Base-by-base conservation (phyloP, 108 stramenopile species). In the Cyclotella cryptica region DNA sequence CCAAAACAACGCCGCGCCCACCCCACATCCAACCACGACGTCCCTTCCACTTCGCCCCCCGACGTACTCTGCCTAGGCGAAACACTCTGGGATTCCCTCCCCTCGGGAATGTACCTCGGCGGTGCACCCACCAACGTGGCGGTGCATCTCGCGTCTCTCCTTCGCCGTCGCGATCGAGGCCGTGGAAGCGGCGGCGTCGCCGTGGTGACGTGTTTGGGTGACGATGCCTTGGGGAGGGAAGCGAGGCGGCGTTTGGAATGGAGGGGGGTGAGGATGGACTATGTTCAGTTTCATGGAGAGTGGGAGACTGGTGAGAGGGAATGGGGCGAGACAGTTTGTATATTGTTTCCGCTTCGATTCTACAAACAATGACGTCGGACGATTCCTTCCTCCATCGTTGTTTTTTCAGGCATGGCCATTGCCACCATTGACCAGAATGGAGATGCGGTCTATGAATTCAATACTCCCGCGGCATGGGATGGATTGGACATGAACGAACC, bases 41-140 rank as follows among this genome's bases (percentile, higher is more conserved):
- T 39, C 12, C 35, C 29, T 30, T 1, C 30, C 2, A 29, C 13
- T 35, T 59, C 75, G 41, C 75, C 69, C 9, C 78, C 78, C 26
- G 47, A 44, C 19, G 78, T 84, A 10, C 42, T 84, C 5, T 76
- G 79, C 57, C 41, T 84, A 21, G 84, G 84, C 21, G 84, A 84
- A 71, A 80, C 79, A 49, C 68, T 84, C 1, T 84, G 70, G 75
- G 84, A 84, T 42, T 74, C 72, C 14, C 75, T 84, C 18, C 84
- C 84, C 1, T 65, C 75, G n/a, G 84, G 78, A 28, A 66, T 84
- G 45, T 84, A 67, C 40, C 75, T 84, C 4, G 84, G 84, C 28
- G 84, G 84, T n/a, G 84, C 84, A 14, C 78, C 79, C 28, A 19
- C 66, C 45, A 85, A 85, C 47, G 85, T 85, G 22, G 85, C 85